A percentile compares a stretch with the other conserved stretches of the same genome.
Conservation (phyloP, 495 filamentous ascomycete genomes). For the Massariosphaeria phaeospora region DNA sequence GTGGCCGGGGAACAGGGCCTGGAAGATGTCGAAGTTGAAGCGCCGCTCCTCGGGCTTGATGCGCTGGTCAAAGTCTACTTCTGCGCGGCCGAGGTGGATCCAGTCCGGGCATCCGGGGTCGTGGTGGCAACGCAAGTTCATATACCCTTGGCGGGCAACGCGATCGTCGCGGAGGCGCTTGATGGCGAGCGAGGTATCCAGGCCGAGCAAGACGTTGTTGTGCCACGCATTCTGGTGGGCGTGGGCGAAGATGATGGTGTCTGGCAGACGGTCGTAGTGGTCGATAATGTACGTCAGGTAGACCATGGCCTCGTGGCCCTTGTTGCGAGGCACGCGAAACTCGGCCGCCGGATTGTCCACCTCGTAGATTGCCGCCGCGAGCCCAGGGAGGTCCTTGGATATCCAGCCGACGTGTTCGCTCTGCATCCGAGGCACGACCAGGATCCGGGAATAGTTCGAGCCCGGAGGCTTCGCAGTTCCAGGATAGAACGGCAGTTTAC, state of each 20-base stretch:
- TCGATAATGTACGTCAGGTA: conserved; percentile 34
- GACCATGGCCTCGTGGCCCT: conserved; percentile 32
- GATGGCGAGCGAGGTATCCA: conserved; percentile 51
- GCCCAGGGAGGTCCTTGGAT: conserved; percentile 33
- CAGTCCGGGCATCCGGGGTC: conserved; percentile 59
- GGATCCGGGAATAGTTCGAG: conserved; percentile 41
- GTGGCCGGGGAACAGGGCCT: conserved; percentile 20
- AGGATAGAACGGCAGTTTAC: conserved; percentile 7
- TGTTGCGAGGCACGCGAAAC: conserved; percentile 20
- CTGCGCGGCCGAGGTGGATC: conserved; percentile 40
- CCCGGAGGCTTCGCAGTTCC: conserved; percentile 31
- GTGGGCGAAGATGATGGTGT: conserved; percentile 28
- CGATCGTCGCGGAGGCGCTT: conserved; percentile 49
- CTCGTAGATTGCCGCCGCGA: conserved; percentile 21
- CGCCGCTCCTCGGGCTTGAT: conserved; percentile 20
- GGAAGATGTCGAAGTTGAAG: conserved; percentile 18
- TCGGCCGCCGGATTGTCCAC: conserved; percentile 18
- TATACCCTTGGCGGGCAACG: conserved; percentile 55
- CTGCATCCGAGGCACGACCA: conserved; percentile 55
- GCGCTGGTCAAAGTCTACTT: conserved; percentile 17
- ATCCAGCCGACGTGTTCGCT: conserved; percentile 60
- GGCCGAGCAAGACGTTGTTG: conserved; percentile 46
- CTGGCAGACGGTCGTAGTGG: conserved; percentile 30
- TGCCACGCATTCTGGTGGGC: conserved; percentile 25
- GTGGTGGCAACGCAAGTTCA: conserved; percentile 60